phyloP scores from a whole-genome alignment of 192 early-diverging fungal species.

The Coemansia sp. region DNA sequence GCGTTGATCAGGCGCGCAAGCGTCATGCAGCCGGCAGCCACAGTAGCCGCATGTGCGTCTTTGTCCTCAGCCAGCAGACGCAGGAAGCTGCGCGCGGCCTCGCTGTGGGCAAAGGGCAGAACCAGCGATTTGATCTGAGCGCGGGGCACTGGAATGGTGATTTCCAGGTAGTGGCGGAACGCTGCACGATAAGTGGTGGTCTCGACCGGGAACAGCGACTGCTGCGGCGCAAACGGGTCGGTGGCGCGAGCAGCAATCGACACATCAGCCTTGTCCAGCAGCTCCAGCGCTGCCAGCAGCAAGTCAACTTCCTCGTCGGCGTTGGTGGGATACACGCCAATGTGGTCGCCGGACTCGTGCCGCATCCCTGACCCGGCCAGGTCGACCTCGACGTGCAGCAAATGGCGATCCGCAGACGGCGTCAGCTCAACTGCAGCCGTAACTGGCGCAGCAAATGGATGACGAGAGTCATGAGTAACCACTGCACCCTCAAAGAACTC shows the following conservation, averaged over 20 bases:
- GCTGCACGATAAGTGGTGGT: slow-evolving; percentile 81
- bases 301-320: slow-evolving; percentile 71
- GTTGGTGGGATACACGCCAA: slow-evolving; percentile 90
- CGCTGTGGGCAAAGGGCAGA: slow-evolving; percentile 59
- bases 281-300: slow-evolving; percentile 62
- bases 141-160: slow-evolving; percentile 71
- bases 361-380: slow-evolving; percentile 74
- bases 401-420: slow-evolving; percentile 67
- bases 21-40: slow-evolving; percentile 65
- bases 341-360: slow-evolving; percentile 93
- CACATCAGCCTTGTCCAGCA: slow-evolving; percentile 66
- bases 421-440: slow-evolving; percentile 67
- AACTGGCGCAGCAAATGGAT: slow-evolving; percentile 79
- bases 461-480: slow-evolving; percentile 76
- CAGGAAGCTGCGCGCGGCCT: slow-evolving; percentile 56
- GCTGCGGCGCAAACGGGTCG: slow-evolving; percentile 73
- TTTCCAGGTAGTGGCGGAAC: slow-evolving; percentile 90
- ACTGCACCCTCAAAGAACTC: slow-evolving; percentile 24
- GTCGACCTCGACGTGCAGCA: slow-evolving; percentile 94
- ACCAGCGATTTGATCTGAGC: slow-evolving; percentile 62
- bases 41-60: slow-evolving; percentile 62
- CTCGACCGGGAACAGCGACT: slow-evolving; percentile 83
- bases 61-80: slow-evolving; percentile 64
- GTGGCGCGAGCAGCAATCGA: slow-evolving; percentile 69
- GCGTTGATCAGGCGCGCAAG: slow-evolving; percentile 73